phyloP scores from a whole-genome alignment of 495 filamentous ascomycete genomes.

The Penicillium cinerascens region DNA sequence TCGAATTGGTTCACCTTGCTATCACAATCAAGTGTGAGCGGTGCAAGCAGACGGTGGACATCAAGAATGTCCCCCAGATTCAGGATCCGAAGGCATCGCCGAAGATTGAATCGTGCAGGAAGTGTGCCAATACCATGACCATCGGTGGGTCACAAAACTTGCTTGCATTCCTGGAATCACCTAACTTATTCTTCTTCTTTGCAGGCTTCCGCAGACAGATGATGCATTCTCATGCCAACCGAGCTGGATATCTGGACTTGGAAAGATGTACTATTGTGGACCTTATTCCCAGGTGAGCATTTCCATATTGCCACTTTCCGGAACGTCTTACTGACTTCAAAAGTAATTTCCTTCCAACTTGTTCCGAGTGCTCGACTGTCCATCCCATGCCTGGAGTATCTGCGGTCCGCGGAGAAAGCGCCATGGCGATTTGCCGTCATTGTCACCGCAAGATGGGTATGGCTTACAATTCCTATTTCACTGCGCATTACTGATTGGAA shows the following conservation, averaged over 20 bases:
- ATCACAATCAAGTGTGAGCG: slow-evolving; percentile 78
- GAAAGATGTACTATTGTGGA: slow-evolving; percentile 75
- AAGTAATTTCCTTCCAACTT: slow-evolving; percentile 80
- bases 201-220: slow-evolving; percentile 67
- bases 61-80: slow-evolving; percentile 59
- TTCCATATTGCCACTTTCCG: not conserved
- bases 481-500: not conserved
- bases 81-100: slow-evolving; percentile 36
- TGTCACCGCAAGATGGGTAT: slow-evolving; percentile 80
- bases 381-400: slow-evolving; percentile 61
- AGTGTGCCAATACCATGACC: slow-evolving; percentile 68
- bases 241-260: slow-evolving; percentile 81
- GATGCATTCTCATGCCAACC: slow-evolving; percentile 70
- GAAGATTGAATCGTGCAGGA: slow-evolving; percentile 60
- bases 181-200: not conserved
- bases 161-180: not conserved
- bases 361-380: slow-evolving; percentile 70
- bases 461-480: slow-evolving; percentile 1
- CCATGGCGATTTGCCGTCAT: slow-evolving; percentile 72
- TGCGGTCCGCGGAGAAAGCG: slow-evolving; percentile 70
- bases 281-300: slow-evolving; percentile 69
- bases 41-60: slow-evolving; percentile 74
- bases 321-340: not conserved
- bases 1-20: slow-evolving; percentile 67
- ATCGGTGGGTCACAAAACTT: slow-evolving; percentile 38